phyloP scores from a whole-genome alignment of 306 rosid genomes.

The Cicer bijugum region DNA sequence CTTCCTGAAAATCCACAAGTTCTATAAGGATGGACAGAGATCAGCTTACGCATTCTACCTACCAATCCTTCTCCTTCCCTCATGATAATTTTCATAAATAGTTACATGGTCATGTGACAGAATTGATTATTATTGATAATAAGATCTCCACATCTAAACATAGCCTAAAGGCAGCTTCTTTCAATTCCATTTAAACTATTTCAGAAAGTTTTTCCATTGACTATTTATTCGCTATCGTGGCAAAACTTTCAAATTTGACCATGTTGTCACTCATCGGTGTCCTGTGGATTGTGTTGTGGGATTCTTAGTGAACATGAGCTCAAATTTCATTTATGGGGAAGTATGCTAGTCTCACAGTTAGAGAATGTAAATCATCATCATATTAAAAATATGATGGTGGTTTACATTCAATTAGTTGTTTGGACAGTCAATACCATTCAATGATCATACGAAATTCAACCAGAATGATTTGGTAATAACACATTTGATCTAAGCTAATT shows the following conservation, averaged over 20 bases:
- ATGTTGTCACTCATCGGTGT: conserved; percentile 55
- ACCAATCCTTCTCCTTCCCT: conserved; percentile 55
- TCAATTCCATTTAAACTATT: conserved; percentile 40
- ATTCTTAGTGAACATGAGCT: conserved; percentile 73
- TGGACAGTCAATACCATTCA: conserved; percentile 16
- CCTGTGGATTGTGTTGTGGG: conserved; percentile 69
- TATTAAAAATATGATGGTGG: background rate
- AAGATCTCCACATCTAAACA: conserved; percentile 53
- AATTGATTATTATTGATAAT: conserved; percentile 69
- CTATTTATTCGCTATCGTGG: conserved; percentile 64
- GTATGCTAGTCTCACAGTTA: too few relatives aligned
- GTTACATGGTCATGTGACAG: conserved; percentile 55
- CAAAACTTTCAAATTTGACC: conserved; percentile 70
- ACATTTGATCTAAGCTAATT: conserved; percentile 35
- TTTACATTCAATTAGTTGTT: background rate
- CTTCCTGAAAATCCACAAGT: conserved; percentile 70
- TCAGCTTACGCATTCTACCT: conserved; percentile 76
- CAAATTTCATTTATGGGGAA: conserved; percentile 66
- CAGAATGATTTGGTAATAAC: conserved; percentile 48
- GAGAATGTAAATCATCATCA: background rate
- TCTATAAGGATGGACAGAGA: conserved; percentile 73
- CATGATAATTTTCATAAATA: conserved; percentile 62
- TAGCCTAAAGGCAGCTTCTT: conserved; percentile 25
- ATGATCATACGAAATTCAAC: conserved; percentile 43
- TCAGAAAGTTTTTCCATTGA: conserved; percentile 69